Conservation (phyloP, 495 filamentous ascomycete genomes). For the Delitschia confertaspora region DNA sequence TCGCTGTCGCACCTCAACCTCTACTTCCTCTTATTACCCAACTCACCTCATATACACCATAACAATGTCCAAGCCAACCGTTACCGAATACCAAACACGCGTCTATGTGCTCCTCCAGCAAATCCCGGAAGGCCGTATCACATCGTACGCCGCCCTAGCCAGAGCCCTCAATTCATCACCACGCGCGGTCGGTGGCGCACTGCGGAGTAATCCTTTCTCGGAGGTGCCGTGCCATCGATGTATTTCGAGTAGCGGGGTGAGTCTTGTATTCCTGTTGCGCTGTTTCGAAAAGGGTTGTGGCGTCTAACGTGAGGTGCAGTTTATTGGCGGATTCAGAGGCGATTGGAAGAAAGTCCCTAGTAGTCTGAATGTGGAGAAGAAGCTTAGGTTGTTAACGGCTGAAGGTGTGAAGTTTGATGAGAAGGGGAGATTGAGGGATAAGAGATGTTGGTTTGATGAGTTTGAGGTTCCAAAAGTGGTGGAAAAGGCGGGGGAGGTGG, state of each 20-base stretch:
- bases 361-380: slow-evolving; percentile 40
- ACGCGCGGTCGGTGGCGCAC: slow-evolving; percentile 70
- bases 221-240: slow-evolving; percentile 39
- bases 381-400: slow-evolving; percentile 37
- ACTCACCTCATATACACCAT: background rate
- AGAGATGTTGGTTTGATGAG: slow-evolving; percentile 34
- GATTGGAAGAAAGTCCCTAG: slow-evolving; percentile 43
- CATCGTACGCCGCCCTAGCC: slow-evolving; percentile 64
- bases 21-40: slow-evolving; percentile 3
- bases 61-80: slow-evolving; percentile 20
- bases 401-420: slow-evolving; percentile 45
- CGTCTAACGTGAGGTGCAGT: slow-evolving; percentile 14
- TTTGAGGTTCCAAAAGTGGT: slow-evolving; percentile 31
- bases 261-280: slow-evolving; percentile 1
- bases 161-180: slow-evolving; percentile 59
- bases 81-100: slow-evolving; percentile 35
- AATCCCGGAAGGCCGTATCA: slow-evolving; percentile 61
- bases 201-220: slow-evolving; percentile 46
- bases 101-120: slow-evolving; percentile 60
- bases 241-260: slow-evolving; percentile 35
- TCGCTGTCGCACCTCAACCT: background rate
- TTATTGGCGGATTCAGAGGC: slow-evolving; percentile 42
- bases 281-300: background rate
- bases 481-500: slow-evolving; percentile 1
- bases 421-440: slow-evolving; percentile 38